These are phyloP conservation scores for Diaporthe sp. DNA, from an alignment of 2,329 filamentous ascomycete species.

Conservation along the genomic window DNA sequence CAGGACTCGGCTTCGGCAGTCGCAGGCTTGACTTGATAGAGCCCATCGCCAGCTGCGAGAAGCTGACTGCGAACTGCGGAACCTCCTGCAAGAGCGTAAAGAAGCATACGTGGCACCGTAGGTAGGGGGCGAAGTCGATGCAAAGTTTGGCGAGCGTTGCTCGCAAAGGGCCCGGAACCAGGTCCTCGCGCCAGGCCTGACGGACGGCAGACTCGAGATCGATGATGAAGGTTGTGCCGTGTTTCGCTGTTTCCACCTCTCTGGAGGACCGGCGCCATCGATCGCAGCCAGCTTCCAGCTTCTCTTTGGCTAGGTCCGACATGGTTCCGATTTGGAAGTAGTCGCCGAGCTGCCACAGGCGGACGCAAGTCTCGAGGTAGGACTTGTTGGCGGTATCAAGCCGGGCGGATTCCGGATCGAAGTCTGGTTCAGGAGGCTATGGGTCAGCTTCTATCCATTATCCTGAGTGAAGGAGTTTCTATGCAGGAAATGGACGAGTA, in stretches of 20 bases:
- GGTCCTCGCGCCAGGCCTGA: constrained; percentile 11
- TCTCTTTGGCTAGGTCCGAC: not conserved
- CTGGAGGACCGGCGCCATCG: not conserved
- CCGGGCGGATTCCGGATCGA: not conserved
- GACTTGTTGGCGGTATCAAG: not conserved
- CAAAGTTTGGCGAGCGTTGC: not conserved
- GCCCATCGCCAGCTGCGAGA: not conserved
- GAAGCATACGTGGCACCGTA: not conserved
- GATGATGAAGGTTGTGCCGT: not conserved
- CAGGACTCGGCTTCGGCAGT: not conserved
- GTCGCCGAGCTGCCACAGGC: constrained; percentile 21
- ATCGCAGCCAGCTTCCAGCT: not conserved
- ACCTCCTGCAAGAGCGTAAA: not conserved
- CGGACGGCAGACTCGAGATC: constrained; percentile 13
- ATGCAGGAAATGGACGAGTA: not conserved
- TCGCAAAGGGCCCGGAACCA: not conserved
- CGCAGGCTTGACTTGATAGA: not conserved
- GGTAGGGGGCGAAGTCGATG: not conserved
- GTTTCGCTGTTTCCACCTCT: not conserved
- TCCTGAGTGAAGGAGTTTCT: not conserved
- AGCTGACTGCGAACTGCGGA: not conserved
- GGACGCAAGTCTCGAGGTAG: constrained; percentile 18
- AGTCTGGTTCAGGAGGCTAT: not conserved
- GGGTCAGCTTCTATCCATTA: not conserved
- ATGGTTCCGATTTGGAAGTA: constrained; percentile 2